Base-by-base conservation (phyloP, 2,329 filamentous ascomycete genomes). In the Epichloe sp. region DNA sequence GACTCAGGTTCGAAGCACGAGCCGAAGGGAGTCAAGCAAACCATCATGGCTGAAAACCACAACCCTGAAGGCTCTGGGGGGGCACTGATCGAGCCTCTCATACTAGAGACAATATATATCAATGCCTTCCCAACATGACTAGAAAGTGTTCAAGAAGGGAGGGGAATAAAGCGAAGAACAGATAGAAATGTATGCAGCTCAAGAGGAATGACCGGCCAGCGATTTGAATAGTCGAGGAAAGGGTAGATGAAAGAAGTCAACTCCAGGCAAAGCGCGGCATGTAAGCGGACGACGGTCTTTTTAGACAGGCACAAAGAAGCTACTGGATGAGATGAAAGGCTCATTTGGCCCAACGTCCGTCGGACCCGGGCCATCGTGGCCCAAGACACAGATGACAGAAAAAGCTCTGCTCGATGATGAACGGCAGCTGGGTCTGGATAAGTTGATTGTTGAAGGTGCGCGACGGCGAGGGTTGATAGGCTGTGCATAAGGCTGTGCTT, bases 31-130 rank as follows among this genome's bases (percentile, higher is more conserved):
- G 62, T 60, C 60, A 74, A 77, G 60, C 74, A 77, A 52, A 67
- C 64, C 52, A 67, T 64, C 55, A 76, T 55, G 52, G 68, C 70
- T 56, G 68, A 66, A 53, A 77, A 66, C 71, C 73, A 77, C 54
- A 72, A 72, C 53, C 67, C 59, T 60, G 68, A 69, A 44, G 66
- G 63, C 60, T 68, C 67, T 61, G 63, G 60, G 62, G 60, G 62
- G 59, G 71, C 68, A 60, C 65, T 66, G 63, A 64, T 67, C 61
- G 69, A 62, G 57, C 60, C 57, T 62, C 66, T 71, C 70, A 73
- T 74, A 55, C 60, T 66, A 62, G 52, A 51, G 51, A 45, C 31
- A 52, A 49, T 48, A 51, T 43, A 44, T 50, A 36, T 43, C 40
- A 40, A 19, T 36, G 19, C 11, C 43, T 46, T 42, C n/a, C 31